Base-by-base conservation (phyloP, 352 stramenopile genomes). In the Lagenidium sp. region DNA sequence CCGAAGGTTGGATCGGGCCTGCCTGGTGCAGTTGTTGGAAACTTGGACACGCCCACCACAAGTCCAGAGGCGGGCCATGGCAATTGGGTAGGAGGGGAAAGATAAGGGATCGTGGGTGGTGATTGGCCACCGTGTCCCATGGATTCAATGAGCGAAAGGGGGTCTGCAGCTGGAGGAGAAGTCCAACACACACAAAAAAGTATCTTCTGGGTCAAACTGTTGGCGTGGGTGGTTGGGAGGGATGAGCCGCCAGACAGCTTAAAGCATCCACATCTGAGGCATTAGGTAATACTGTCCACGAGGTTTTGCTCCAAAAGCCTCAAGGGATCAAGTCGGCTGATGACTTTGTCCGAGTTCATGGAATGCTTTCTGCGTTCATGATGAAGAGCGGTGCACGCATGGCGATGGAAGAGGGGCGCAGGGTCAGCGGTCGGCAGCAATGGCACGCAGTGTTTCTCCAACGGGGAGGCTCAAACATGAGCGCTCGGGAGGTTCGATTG, bases 101-200 rank as follows among this genome's bases (percentile, higher is more conserved):
- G 53, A 61, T 61, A 40, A 50, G 53, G 29, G 55, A 47, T 24
- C 4, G 6, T 16, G 12, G 6, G 4, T 24, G 25, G 16, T 50
- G 53, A 61, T 61, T 61, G 53, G 53, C 35, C 41, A 24, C 19
- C 32, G 37, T 23, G 4, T 16, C 13, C 4, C 44, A 16, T 45
- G 53, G 46, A 61, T 61, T 61, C 53, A 61, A 61, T 40, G 15
- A 54, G 49, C 2, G 53, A 44, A 29, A 61, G 53, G 53, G 53
- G 12, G 36, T 16, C 15, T 4, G 20, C 4, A 25, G 6, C 36
- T 44, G 44, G 49, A 53, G 37, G 23, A 25, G 37, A 57, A 60
- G 30, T 40, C 19, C 21, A 34, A 28, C 35, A 38, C 46, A 47
- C n/a, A 44, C 37, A 26, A 39, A 55, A 61, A 61, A 61, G 53